Evolutionary conservation across 2,329 filamentous ascomycete species (phyloP), one percentile per base, ranked within the genome.

Genomic region (Emmonsia crescens): DNA sequence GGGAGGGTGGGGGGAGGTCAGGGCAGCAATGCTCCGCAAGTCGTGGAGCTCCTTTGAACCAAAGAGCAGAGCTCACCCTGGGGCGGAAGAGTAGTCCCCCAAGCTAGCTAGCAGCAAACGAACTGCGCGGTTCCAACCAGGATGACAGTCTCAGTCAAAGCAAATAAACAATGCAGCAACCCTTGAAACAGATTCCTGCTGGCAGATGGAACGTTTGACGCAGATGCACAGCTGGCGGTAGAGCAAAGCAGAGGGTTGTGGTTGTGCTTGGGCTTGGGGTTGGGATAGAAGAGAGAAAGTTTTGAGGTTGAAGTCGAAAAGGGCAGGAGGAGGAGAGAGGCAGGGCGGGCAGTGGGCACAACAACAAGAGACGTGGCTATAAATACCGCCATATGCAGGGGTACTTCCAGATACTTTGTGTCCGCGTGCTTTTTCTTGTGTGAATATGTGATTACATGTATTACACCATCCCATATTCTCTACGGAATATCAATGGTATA

Each of bases 41-140:
- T 67, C 70, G 68, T 73, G 64, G 66, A 70, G 65, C 46, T 52
- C 12, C 36, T 52, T 55, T 31, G 24, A 21, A 33, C 59, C 33
- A 60, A 24, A 31, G 27, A 42, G 59, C 38, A 55, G 36, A 57
- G 38, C 55, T 46, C 55, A 31, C 38, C 38, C 16, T 33, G 16
- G 29, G 9, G 29, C 27, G 51, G 12, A 54, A 19, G 29, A 54
- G 42, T n/a, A 44, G 51, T 16, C 16, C n/a, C 55, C 38, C 14
- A 46, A 56, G 33, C n/a, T 56, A 52, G 49, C 8, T 52, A 52
- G 27, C 49, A 52, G 14, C 27, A 52, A 14, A n/a, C n/a, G n/a
- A n/a, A n/a, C 33, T 33, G 19, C 27, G 29, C 16, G 49, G 16
- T 19, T n/a, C 2, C 1, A 5, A 5, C 16, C 19, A 3, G 46